These are phyloP conservation scores for Prasinococcaceae sp. DNA, from an alignment of 139 green algal species.

Conservation along the genomic window DNA sequence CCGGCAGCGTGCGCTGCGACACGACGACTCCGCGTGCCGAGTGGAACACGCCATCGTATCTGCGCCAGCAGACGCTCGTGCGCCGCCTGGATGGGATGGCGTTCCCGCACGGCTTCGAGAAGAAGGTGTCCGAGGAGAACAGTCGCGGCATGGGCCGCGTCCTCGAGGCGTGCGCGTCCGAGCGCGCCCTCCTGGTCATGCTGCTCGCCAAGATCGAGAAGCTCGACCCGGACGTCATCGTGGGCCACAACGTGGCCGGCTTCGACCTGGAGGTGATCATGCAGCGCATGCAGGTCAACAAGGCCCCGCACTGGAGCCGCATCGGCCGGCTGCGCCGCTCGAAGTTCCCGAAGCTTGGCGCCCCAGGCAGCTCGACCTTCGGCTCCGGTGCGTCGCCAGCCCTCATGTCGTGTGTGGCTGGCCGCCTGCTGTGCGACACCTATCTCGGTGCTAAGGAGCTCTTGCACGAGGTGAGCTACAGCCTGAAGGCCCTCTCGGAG, in stretches of 20 bases:
- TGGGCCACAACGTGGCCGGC: constrained; percentile 87
- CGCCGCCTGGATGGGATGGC: constrained; percentile 59
- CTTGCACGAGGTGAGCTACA: constrained; percentile 73
- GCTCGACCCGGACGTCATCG: constrained; percentile 83
- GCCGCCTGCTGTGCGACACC: constrained; percentile 89
- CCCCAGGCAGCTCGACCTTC: constrained; percentile 52
- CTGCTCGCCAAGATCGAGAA: constrained; percentile 61
- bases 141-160: not conserved
- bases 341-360: constrained; percentile 64
- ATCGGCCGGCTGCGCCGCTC: constrained; percentile 81
- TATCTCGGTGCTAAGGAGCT: constrained; percentile 82
- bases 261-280: constrained; percentile 88
- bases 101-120: constrained; percentile 61
- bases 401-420: constrained; percentile 47
- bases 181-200: constrained; percentile 73
- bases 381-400: constrained; percentile 66
- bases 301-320: constrained; percentile 82
- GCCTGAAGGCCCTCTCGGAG: constrained; percentile 59
- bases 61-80: constrained; percentile 72
- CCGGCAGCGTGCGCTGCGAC: too few species aligned
- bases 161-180: constrained; percentile 14
- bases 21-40: constrained; percentile 30
- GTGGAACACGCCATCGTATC: constrained; percentile 43
- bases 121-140: constrained; percentile 29
- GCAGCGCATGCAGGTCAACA: constrained; percentile 61